Percentiles rank a stretch among this genome's conserved stretches.
Evolutionary conservation across 768 basidiomycete species (phyloP).

Genomic region (Paxillus rubicundulus): DNA sequence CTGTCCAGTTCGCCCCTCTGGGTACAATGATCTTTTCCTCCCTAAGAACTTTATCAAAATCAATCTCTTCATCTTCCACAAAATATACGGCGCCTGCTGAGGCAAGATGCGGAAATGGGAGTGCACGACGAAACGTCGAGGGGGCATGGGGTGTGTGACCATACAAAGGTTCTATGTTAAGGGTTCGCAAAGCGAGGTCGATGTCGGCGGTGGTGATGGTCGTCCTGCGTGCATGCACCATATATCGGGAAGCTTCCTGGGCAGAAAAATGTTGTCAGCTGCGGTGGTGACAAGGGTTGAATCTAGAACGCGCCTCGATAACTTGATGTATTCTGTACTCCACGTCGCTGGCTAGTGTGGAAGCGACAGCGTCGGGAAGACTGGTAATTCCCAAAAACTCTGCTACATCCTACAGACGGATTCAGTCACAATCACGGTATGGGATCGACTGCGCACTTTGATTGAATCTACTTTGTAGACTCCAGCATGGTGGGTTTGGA

Average conservation of each 20-base stretch:
- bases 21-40: slow-evolving; percentile 84
- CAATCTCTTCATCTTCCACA: slow-evolving; percentile 95
- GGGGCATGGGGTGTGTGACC: slow-evolving; percentile 43
- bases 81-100: slow-evolving; percentile 80
- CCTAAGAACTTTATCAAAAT: slow-evolving; percentile 86
- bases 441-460: slow-evolving; percentile 42
- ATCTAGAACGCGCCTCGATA: slow-evolving; percentile 61
- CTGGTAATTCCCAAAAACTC: slow-evolving; percentile 78
- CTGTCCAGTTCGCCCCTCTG: slow-evolving; percentile 81
- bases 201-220: slow-evolving; percentile 88
- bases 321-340: slow-evolving; percentile 96
- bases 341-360: slow-evolving; percentile 89
- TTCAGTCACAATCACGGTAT: slow-evolving; percentile 8
- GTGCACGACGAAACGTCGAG: slow-evolving; percentile 42
- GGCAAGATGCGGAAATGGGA: slow-evolving; percentile 41
- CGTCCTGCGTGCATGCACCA: slow-evolving; percentile 91
- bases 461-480: slow-evolving; percentile 63
- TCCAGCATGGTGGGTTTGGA: slow-evolving; percentile 52
- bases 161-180: slow-evolving; percentile 96
- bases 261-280: neutral
- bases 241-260: slow-evolving; percentile 91
- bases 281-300: neutral
- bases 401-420: slow-evolving; percentile 71
- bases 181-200: slow-evolving; percentile 87
- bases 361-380: slow-evolving; percentile 76